Evolutionary conservation across 192 early-diverging fungal species (phyloP), one percentile per base, ranked within the genome.

Genomic region (Coemansia sp.): DNA sequence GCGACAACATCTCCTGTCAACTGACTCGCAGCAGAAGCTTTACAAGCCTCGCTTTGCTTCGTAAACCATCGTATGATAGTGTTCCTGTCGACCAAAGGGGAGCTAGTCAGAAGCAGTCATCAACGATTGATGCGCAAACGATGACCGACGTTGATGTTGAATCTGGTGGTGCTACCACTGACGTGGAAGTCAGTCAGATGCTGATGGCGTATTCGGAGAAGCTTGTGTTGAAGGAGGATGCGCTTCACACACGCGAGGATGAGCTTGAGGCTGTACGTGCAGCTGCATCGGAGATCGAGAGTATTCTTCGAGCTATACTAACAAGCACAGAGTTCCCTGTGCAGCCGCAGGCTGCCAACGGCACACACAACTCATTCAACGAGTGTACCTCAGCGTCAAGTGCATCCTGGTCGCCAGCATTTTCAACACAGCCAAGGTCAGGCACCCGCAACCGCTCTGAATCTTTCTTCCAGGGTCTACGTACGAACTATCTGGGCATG

Each of bases 221-320:
- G 68, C 72, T 80, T 21, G 73, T 80, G 61, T 37, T 55, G 18
- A 80, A 80, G 49, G 77, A 80, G n/a, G 77, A 80, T 20, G 63
- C 72, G 16, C 57, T 80, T 58, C 77, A 71, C 61, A 71, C 64
- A 37, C 77, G 77, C 52, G 77, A 80, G 58, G 77, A 80, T 20
- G 77, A 80, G 45, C 68, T 80, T 46, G 77, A 80, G 34, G 57
- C 65, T 16, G 72, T 74, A 29, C 62, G 65, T 15, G 45, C 51
- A 2, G 16, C 52, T 7, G 68, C 64, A 0, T 26, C 46, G 7
- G 72, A 67, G 23, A 42, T 80, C 7, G 77, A 71, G 28, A 30
- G 25, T 18, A 26, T 62, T 4, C 39, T 80, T 29, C 57, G 59
- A 34, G 43, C 28, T n/a, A 31, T 69, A 33, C 63, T 78, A 9